These are phyloP conservation scores for Ganoderma multipileum DNA, from an alignment of 1,284 basidiomycete genomes.

Conservation along the genomic window DNA sequence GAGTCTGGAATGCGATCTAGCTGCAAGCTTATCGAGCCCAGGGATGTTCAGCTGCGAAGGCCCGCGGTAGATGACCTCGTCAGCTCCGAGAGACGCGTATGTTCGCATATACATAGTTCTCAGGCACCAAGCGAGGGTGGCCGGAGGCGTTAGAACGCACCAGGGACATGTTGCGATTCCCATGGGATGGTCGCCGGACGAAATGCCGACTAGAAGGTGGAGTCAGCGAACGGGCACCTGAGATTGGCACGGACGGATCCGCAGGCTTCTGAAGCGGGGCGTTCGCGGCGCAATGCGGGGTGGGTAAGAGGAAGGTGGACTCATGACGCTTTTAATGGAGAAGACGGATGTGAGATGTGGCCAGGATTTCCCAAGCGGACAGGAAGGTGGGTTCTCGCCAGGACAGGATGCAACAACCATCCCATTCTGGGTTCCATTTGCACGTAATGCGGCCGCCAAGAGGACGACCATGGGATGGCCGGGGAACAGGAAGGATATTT, in stretches of 20 bases:
- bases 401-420: background rate
- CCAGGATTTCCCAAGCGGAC: constrained; percentile 16
- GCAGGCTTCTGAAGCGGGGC: background rate
- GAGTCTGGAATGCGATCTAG: background rate
- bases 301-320: constrained; percentile 5
- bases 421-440: constrained; percentile 5
- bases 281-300: background rate
- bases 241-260: constrained; percentile 6
- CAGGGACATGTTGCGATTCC: background rate
- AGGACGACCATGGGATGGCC: background rate
- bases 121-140: constrained; percentile 5
- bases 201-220: background rate
- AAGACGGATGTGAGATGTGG: constrained; percentile 1
- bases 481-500: background rate
- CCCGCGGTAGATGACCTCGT: background rate
- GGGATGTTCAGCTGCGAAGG: background rate
- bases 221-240: background rate
- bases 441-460: constrained; percentile 6
- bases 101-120: background rate
- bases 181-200: constrained; percentile 3
- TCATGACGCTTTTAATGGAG: constrained; percentile 8
- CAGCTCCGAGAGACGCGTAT: background rate
- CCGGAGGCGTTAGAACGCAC: constrained; percentile 1
- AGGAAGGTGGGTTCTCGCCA: constrained; percentile 1
- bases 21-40: background rate